phyloP scores from a whole-genome alignment of 345 rosid genomes.

The Populus davidiana region DNA sequence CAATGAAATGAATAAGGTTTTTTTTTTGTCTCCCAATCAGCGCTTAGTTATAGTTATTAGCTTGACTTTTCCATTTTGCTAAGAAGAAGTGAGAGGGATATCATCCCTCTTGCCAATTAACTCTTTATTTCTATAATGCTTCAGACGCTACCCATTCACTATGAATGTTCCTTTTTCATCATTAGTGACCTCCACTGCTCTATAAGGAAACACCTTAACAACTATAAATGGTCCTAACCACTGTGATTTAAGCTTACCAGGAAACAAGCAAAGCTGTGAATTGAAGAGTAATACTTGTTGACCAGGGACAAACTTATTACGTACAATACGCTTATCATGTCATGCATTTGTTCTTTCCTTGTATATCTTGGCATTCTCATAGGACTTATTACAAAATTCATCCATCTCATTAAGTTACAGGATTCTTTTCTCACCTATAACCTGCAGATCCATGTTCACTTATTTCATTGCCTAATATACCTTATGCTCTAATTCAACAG shows the following conservation, averaged over 20 bases:
- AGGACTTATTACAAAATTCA: not conserved
- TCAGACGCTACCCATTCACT: not conserved
- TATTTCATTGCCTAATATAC: not conserved
- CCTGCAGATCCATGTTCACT: not conserved
- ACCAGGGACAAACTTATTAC: not conserved
- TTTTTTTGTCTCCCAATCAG: too few relatives aligned
- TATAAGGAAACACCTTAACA: not conserved
- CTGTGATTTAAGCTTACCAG: not conserved
- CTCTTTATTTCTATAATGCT: not conserved
- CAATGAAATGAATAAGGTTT: not conserved
- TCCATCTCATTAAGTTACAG: not conserved
- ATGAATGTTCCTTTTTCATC: not conserved
- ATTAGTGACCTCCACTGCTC: not conserved
- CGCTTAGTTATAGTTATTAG: not conserved
- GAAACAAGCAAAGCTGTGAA: not conserved
- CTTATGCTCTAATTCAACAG: not conserved
- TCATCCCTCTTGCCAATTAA: too few relatives aligned
- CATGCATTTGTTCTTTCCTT: not conserved
- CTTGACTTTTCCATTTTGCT: too few relatives aligned
- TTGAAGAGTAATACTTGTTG: not conserved
- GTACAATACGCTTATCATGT: not conserved
- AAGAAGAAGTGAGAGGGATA: fast-evolving
- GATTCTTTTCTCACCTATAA: not conserved
- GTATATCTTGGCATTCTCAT: not conserved
- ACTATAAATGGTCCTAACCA: not conserved